These are phyloP conservation scores for Cytidiella melzeri DNA, from an alignment of 768 basidiomycete species.

Conservation along the genomic window DNA sequence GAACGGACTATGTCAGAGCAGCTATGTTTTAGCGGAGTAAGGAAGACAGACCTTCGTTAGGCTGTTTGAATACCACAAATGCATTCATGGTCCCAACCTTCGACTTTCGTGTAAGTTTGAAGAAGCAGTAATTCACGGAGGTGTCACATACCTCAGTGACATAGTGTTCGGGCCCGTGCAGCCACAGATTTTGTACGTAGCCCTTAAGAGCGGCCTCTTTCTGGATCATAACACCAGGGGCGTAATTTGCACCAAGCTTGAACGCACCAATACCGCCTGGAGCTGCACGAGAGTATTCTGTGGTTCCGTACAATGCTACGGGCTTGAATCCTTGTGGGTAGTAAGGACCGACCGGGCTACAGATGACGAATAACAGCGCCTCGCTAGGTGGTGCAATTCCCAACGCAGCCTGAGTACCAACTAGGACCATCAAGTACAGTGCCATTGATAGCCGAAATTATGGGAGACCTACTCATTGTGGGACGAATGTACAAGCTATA, in stretches of 20 bases:
- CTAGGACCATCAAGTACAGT: slow-evolving; percentile 32
- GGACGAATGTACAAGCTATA: slow-evolving; percentile 92
- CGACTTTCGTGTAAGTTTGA: background rate
- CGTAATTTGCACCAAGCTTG: slow-evolving; percentile 88
- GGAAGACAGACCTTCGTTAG: slow-evolving; percentile 51
- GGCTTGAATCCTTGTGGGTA: slow-evolving; percentile 88
- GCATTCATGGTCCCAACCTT: slow-evolving; percentile 90
- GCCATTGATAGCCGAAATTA: background rate
- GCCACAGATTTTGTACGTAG: slow-evolving; percentile 87
- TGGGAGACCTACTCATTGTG: slow-evolving; percentile 45
- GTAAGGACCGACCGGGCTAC: slow-evolving; percentile 68
- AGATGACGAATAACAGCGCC: slow-evolving; percentile 64
- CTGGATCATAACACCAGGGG: slow-evolving; percentile 82
- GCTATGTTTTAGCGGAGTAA: background rate
- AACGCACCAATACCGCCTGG: slow-evolving; percentile 71
- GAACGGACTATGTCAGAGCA: background rate
- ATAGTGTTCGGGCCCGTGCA: slow-evolving; percentile 58
- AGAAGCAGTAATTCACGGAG: background rate
- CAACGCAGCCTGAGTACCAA: slow-evolving; percentile 61
- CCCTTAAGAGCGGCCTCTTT: slow-evolving; percentile 67
- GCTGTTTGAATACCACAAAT: slow-evolving; percentile 71
- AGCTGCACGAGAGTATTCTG: slow-evolving; percentile 40
- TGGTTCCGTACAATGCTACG: slow-evolving; percentile 70
- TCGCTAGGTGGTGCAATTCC: slow-evolving; percentile 44
- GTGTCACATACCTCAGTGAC: slow-evolving; percentile 36